Evolutionary conservation across 2,329 filamentous ascomycete species (phyloP).

Genomic region (Aschersonia sp.): DNA sequence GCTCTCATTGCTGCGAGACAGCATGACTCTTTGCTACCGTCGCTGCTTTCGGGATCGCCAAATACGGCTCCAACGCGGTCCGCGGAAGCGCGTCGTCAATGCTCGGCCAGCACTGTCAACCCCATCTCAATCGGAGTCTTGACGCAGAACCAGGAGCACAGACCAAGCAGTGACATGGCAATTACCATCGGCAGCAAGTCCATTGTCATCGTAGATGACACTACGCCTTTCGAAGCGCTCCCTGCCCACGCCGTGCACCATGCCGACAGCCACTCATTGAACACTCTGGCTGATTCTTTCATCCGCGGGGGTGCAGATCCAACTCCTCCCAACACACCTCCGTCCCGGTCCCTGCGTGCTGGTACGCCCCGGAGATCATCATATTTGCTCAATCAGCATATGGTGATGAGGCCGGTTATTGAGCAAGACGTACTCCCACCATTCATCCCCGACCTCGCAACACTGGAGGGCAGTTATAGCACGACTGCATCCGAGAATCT

Average conservation of each 20-base stretch:
- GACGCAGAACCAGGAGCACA: slow-evolving; percentile 15
- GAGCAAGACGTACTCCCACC: slow-evolving; percentile 28
- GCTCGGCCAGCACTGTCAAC: not conserved
- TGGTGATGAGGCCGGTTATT: slow-evolving; percentile 17
- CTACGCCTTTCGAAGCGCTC: slow-evolving; percentile 32
- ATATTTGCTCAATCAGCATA: slow-evolving; percentile 34
- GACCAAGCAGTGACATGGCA: slow-evolving; percentile 36
- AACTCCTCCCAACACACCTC: slow-evolving; percentile 48
- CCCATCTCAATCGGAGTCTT: slow-evolving; percentile 17
- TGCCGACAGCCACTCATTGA: slow-evolving; percentile 29
- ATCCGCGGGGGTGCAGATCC: slow-evolving; percentile 33
- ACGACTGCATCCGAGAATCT: slow-evolving; percentile 17
- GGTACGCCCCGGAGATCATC: slow-evolving; percentile 40
- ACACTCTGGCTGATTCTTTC: slow-evolving; percentile 38
- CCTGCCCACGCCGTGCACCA: slow-evolving; percentile 32
- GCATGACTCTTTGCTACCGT: slow-evolving; percentile 9
- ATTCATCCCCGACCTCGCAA: slow-evolving; percentile 30
- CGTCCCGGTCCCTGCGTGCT: slow-evolving; percentile 23
- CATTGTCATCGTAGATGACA: slow-evolving; percentile 73
- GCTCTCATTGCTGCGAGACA: too few species aligned
- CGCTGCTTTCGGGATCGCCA: slow-evolving; percentile 16
- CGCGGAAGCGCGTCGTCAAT: not conserved
- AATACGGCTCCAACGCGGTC: not conserved
- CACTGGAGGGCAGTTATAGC: slow-evolving; percentile 16
- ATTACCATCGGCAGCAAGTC: slow-evolving; percentile 77